Base-by-base conservation (phyloP, 2,329 filamentous ascomycete genomes). In the Mycogone perniciosa region DNA sequence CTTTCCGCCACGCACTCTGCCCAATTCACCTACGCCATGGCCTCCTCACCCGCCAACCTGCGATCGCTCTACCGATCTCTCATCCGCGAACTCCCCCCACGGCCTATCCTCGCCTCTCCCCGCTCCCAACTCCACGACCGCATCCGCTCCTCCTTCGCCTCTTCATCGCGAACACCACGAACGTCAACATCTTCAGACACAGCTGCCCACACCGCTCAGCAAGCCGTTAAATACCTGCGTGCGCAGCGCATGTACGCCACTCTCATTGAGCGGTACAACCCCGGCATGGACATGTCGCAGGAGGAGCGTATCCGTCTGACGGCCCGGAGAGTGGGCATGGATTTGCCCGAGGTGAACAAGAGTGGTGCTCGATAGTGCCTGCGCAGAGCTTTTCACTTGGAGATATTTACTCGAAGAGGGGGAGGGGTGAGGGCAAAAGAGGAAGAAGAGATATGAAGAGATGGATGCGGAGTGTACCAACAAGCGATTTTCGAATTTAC, bases 231-330 rank as follows among this genome's bases (percentile, higher is more conserved):
- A 51, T 97, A 96, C 66, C 77, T 93, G 20, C 81, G 82, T 60
- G 85, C 91, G n/a, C 93, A 99, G 74, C 77, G 91, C 47, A 81
- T 81, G 65, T 96, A 97, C 67, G 79, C 82, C 29, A 85, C 82
- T 11, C 72, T 97, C 40, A 68, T 97, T 35, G 91, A 96, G 71
- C 79, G 91, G 60, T 97, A 99, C 71, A 97, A 97, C 68, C 90
- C 90, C 0, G 90, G 91, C 13, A 89, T 95, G 82, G 81, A 82
- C 58, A 88, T 96, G 85, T 82, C 86, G 58, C 85, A 84, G 65
- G 84, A 95, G 70, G 91, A 97, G 73, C 78, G 88, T 54, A 84
- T 96, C 39, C 74, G 89, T 52, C 73, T 96, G 73, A 87, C 88
- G 48, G 93, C 93, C 7, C 76, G 89, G 69, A 81, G 88, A 64